phyloP scores from a whole-genome alignment of 441 rosid genomes.

The Francoa sonchifolia region DNA sequence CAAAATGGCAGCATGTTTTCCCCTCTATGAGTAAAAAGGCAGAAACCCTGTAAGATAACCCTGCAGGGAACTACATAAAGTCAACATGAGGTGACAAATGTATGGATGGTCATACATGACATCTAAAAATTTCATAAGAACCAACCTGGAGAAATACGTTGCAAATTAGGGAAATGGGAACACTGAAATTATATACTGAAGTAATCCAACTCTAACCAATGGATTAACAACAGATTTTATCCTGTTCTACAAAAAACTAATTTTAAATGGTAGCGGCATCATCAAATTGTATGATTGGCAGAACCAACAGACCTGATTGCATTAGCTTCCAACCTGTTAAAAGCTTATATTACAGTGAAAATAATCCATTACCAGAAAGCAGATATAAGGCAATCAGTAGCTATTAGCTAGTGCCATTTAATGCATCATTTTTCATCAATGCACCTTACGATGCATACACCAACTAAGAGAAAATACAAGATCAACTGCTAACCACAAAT shows the following conservation, averaged over 20 bases:
- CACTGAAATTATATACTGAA: slow-evolving; percentile 11
- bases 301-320: slow-evolving; percentile 65
- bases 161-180: slow-evolving; percentile 7
- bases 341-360: slow-evolving; percentile 29
- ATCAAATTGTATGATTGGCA: slow-evolving; percentile 62
- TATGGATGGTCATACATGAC: slow-evolving; percentile 27
- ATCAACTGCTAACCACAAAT: too few relatives aligned
- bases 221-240: slow-evolving; percentile 28
- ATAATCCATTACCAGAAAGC: slow-evolving; percentile 13
- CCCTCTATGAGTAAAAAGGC: slow-evolving; percentile 45
- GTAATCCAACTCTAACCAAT: slow-evolving; percentile 21
- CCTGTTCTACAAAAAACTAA: slow-evolving; percentile 50
- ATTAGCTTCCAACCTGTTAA: slow-evolving; percentile 60
- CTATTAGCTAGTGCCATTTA: too few relatives aligned
- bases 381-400: too few relatives aligned
- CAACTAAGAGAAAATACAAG: too few relatives aligned
- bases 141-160: slow-evolving; percentile 27
- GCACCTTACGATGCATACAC: too few relatives aligned
- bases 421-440: too few relatives aligned
- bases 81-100: slow-evolving; percentile 33
- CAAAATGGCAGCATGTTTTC: slow-evolving; percentile 35
- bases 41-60: slow-evolving; percentile 46
- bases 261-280: slow-evolving; percentile 66
- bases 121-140: slow-evolving; percentile 25
- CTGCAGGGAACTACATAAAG: slow-evolving; percentile 74